These are phyloP conservation scores for Eimeria sp. DNA, from an alignment of 169 alveolate genomes.

Conservation along the genomic window DNA sequence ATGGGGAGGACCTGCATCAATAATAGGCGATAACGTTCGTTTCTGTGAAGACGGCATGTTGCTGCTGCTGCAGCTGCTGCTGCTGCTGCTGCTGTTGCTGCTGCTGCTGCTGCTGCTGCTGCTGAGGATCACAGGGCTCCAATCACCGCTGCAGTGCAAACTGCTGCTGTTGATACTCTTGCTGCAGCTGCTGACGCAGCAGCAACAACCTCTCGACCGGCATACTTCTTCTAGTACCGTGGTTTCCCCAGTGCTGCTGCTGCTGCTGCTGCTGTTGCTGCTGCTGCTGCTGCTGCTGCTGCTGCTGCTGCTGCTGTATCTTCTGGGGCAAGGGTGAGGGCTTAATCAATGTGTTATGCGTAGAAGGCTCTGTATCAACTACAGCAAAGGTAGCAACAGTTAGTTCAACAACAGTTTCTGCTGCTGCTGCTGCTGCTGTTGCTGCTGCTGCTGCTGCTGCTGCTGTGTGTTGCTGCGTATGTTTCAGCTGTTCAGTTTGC, in stretches of 20 bases:
- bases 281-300: not conserved
- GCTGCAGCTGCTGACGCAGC: constrained; percentile 55
- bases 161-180: not conserved
- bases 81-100: constrained; percentile 54
- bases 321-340: not conserved
- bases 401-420: not conserved
- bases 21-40: constrained; percentile 28
- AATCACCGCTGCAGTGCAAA: not conserved
- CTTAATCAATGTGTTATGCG: not conserved
- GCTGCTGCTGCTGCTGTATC: not conserved
- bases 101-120: constrained; percentile 23
- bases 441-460: constrained; percentile 23
- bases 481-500: too few species aligned
- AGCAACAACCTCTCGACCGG: constrained; percentile 17
- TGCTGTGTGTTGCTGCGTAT: too few species aligned
- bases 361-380: constrained; percentile 14
- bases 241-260: not conserved
- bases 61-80: constrained; percentile 15
- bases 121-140: not conserved
- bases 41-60: constrained; percentile 65
- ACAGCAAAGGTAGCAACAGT: constrained; percentile 1
- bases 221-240: not conserved
- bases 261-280: constrained; percentile 27
- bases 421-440: constrained; percentile 50
- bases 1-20: constrained; percentile 6